Evolutionary conservation across 1,284 basidiomycete genomes (phyloP), one percentile per base, ranked within the genome.

Genomic region (Cutaneotrichosporon cutaneum): DNA sequence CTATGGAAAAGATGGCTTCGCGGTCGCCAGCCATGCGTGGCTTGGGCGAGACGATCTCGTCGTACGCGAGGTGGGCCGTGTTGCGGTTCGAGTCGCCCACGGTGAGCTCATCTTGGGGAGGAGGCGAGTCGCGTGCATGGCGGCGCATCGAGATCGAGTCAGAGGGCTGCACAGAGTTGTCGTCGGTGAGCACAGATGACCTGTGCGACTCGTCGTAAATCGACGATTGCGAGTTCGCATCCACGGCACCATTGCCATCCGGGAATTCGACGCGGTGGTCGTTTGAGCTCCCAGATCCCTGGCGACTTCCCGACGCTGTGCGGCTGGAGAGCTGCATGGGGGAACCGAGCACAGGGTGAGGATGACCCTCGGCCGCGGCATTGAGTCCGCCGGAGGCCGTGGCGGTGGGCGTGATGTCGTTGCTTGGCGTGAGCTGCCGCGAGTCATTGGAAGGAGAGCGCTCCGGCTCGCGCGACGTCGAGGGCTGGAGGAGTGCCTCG

Each of bases 1-100:
- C 64, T 13, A 66, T 66, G n/a, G 64, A 66, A 33, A 58, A 51
- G 26, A 66, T 61, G 22, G 64, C 61, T 22, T 61, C 64, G 24
- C 61, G 59, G 24, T 66, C 59, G 16, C 50, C 52, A 1, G 58
- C 57, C 22, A 52, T 26, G 16, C 64, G 61, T 0, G 64, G 64
- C 24, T 51, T 36, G 3, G 63, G 63, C 9, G 63, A 47, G 13
- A 61, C 30, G 8, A 64, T 36, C 10, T 59, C 59, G 39, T 63
- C 61, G 59, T 63, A 63, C 33, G 57, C 60, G 54, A 63, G 55
- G 21, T 51, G 24, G 35, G 56, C 52, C 35, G 52, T 54, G 52
- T 54, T 54, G 33, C 52, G 52, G 35, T 54, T 54, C 11, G 32
- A 7, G 16, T 54, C 52, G 8, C 33, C 18, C 36, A 30, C 24